phyloP scores from a whole-genome alignment of 1,284 basidiomycete genomes.

The Rhodotorula glutinis region DNA sequence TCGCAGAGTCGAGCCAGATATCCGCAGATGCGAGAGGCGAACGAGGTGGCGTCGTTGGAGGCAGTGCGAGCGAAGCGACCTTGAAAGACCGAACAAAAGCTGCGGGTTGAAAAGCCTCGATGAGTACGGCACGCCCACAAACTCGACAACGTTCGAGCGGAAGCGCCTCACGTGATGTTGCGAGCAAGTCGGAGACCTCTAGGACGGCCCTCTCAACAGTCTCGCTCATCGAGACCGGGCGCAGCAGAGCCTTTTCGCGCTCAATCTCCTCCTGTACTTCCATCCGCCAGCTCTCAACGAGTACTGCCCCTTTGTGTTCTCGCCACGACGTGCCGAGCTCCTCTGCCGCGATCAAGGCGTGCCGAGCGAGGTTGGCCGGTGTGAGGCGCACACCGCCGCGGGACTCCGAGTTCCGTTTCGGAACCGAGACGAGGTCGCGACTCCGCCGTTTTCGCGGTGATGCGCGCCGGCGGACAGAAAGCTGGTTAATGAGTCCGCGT shows the following conservation, averaged over 20 bases:
- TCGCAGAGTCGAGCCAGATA: neutral
- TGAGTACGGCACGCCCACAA: neutral
- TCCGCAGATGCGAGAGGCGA: neutral
- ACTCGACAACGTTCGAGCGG: accelerated
- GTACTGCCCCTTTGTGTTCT: neutral
- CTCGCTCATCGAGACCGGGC: neutral
- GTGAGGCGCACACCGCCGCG: too few relatives aligned
- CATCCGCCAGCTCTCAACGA: conserved; percentile 6
- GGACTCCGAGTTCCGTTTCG: too few relatives aligned
- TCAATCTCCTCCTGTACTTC: conserved; percentile 3
- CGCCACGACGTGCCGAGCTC: too few relatives aligned
- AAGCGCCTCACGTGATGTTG: neutral
- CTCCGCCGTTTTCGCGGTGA: too few relatives aligned
- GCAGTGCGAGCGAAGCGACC: neutral
- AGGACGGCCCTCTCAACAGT: neutral
- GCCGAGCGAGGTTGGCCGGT: too few relatives aligned
- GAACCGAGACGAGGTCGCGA: too few relatives aligned
- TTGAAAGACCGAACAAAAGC: neutral
- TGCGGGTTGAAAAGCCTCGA: neutral
- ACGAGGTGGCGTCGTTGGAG: neutral
- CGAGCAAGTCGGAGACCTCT: neutral
- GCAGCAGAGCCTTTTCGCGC: neutral
- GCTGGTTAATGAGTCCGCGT: too few relatives aligned
- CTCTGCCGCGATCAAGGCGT: too few relatives aligned
- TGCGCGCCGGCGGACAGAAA: too few relatives aligned